Evolutionary conservation across 2,329 filamentous ascomycete species (phyloP), one percentile per base, ranked within the genome.

Genomic region (Fusarium sp.): DNA sequence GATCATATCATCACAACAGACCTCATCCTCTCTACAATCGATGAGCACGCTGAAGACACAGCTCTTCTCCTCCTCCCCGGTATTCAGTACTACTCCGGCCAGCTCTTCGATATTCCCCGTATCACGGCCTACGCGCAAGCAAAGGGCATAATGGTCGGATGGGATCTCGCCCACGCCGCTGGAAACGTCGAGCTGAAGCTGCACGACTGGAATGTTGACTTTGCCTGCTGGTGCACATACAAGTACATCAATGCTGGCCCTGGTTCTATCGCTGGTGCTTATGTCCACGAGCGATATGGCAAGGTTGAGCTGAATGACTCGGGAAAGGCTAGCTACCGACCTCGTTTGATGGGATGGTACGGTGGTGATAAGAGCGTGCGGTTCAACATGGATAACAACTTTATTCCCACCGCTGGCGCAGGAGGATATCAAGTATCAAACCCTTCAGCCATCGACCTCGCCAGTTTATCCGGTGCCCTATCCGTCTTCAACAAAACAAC

Each of bases 221-320:
- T 97, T 73, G 94, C 94, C 17, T 92, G 87, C 53, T 97, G 94
- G 94, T 97, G 94, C 79, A 94, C 90, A 18, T 97, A 97, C 84
- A 97, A 97, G 81, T 97, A 97, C 80, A 86, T 97, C 76, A 97
- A 97, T 76, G 89, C 90, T 25, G 94, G 94, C 0, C 93, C 94
- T 0, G 94, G 94, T 6, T 85, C 89, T 17, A 96, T 96, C 66
- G 93, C 88, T 2, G 93, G 91, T 0, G 82, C 90, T 1, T 97
- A 94, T 69, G 91, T 97, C 11, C 93, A 97, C 77, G 88, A 92
- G 75, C 84, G 82, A 37, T 91, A 96, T 75, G 88, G 90, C 39
- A 77, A 77, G 23, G 88, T 92, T 13, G 79, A 77, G 49, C 75
- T 74, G 3, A 74, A 81, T 10, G 75, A 76, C 4, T 78, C 81